A percentile compares a stretch with the other conserved stretches of the same genome.
Evolutionary conservation across 129 eudicot genomes (phyloP).

Genomic region (Apium graveolens): DNA sequence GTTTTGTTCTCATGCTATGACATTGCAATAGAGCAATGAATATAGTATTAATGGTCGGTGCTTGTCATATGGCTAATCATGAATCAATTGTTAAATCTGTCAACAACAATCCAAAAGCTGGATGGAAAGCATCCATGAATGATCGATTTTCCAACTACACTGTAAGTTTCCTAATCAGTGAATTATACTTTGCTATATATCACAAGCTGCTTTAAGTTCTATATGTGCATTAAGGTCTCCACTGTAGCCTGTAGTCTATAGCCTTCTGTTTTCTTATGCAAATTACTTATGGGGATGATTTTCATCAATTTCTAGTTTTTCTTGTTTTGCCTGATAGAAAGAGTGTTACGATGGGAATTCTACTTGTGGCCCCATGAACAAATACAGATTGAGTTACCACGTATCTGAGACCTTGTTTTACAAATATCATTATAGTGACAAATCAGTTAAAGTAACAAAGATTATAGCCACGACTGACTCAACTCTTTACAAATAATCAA

Average conservation of each 20-base stretch:
- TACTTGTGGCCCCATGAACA: background rate
- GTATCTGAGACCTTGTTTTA: background rate
- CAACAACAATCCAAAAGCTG: constrained; percentile 44
- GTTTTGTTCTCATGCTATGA: background rate
- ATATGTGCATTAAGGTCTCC: background rate
- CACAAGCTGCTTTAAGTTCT: background rate
- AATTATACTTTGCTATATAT: too few species aligned
- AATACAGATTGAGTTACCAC: background rate
- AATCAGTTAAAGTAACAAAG: background rate
- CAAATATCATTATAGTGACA: background rate
- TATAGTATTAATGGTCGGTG: background rate
- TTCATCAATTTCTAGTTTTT: too few species aligned
- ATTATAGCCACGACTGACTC: background rate
- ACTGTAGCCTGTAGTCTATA: background rate
- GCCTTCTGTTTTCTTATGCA: background rate
- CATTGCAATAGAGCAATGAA: background rate
- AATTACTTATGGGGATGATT: background rate
- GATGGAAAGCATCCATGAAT: constrained; percentile 64
- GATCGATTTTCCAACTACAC: constrained; percentile 15
- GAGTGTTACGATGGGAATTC: background rate
- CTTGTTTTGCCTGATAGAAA: too few species aligned
- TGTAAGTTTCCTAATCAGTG: too few species aligned
- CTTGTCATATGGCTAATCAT: constrained; percentile 19
- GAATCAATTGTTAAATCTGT: constrained; percentile 35
- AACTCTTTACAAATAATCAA: too few species aligned